Base-by-base conservation (phyloP, 2,329 filamentous ascomycete species). In the Talaromyces pinophilus region DNA sequence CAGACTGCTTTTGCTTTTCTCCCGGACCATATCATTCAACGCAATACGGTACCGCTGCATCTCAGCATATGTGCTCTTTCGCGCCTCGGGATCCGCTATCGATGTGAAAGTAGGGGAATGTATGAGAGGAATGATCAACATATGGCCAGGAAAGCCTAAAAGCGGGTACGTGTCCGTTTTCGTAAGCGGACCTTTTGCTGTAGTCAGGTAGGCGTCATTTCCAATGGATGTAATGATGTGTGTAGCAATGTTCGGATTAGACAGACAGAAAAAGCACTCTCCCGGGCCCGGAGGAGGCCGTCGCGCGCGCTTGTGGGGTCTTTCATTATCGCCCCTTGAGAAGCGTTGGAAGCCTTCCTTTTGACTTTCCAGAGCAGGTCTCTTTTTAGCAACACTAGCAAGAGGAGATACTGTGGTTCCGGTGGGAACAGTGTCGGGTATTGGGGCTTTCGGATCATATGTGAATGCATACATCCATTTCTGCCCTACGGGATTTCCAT, bases 251-350 rank as follows among this genome's bases (percentile, higher is more conserved):
- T 90, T 90, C 5, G 91, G 88, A 77, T 96, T 97, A 5, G 92
- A 93, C 11, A 99, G 85, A 76, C 95, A 99, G 82, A 99, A 98
- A 83, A 95, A 99, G 80, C 95, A 99, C 73, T 90, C 86, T 62
- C 90, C 89, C 1, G 92, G 92, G 0, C 89, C 88, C 13, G 89
- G 78, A 1, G 76, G 77, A 28, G 77, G 88, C 5, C 77, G 80
- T 28, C 82, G 83, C 73, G 76, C 79, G 65, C 77, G 81, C 62
- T 82, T 82, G 57, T 70, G 72, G 5, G 77, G 74, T 19, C 76
- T 79, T 73, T 70, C 73, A 54, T 74, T 52, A 63, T 80, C 79
- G 28, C 78, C 77, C 73, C 77, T 69, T 15, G 78, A 73, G 63
- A 80, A 81, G 22, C 79, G 76, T 30, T 71, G 73, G 67, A 73